A percentile compares a stretch with the other conserved stretches of the same genome.
Conservation (phyloP, 257 asterid genomes). For the Mitragyna speciosa region DNA sequence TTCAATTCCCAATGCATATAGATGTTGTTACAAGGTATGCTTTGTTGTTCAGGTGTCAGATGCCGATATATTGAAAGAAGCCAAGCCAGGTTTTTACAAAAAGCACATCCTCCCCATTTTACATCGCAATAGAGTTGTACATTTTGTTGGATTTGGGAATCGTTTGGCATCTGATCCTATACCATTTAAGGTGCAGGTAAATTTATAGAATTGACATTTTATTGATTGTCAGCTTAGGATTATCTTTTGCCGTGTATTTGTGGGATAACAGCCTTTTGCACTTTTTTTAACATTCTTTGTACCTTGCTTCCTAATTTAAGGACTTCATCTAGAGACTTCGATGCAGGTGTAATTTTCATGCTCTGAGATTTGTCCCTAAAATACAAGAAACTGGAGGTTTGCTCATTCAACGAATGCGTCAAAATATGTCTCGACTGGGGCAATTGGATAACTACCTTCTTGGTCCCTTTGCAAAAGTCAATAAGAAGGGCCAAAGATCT, state of each 20-base stretch:
- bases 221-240: constrained; percentile 21
- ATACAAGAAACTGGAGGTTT: constrained; percentile 85
- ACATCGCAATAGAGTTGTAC: constrained; percentile 78
- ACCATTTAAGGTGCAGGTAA: constrained; percentile 82
- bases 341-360: constrained; percentile 98
- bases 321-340: constrained; percentile 97
- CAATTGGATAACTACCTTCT: constrained; percentile 82
- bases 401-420: constrained; percentile 86
- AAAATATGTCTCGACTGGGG: constrained; percentile 71
- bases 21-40: constrained; percentile 11
- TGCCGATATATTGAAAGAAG: constrained; percentile 81
- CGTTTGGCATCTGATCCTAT: constrained; percentile 97
- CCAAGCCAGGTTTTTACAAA: constrained; percentile 85
- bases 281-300: constrained; percentile 19
- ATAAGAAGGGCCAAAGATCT: constrained; percentile 46
- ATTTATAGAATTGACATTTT: constrained; percentile 15
- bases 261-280: constrained; percentile 14
- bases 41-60: constrained; percentile 70
- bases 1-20: neutral
- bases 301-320: constrained; percentile 68
- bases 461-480: constrained; percentile 65
- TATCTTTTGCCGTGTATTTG: constrained; percentile 11
- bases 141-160: constrained; percentile 98
- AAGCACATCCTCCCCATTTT: constrained; percentile 88
- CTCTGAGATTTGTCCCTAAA: constrained; percentile 87